phyloP scores from a whole-genome alignment of 78 protist genomes.

The Dictyostelium intermedium region DNA sequence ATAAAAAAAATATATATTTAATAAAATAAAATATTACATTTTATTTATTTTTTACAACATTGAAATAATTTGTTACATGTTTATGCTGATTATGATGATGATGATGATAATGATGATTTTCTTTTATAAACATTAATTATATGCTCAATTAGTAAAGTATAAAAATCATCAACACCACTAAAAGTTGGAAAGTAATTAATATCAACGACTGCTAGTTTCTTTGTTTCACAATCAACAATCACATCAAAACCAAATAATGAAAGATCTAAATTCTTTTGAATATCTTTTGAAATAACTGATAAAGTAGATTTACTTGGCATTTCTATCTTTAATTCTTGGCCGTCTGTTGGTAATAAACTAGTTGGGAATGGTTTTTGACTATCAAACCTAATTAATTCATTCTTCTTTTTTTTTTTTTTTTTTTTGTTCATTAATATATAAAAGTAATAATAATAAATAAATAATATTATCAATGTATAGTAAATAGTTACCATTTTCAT shows the following conservation, averaged over 20 bases:
- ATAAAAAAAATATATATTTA: not conserved
- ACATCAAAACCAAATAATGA: constrained; percentile 80
- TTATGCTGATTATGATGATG: too few species aligned
- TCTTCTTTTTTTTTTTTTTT: constrained; percentile 7
- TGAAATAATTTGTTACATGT: not conserved
- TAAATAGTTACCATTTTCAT: not conserved
- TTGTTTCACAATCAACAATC: constrained; percentile 11
- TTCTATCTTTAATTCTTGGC: constrained; percentile 1
- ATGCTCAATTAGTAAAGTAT: constrained; percentile 50
- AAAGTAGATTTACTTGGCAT: constrained; percentile 42
- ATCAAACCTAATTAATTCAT: constrained; percentile 56
- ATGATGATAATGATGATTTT: not conserved
- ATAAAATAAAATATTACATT: not conserved
- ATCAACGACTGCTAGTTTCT: constrained; percentile 59
- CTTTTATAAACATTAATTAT: constrained; percentile 11
- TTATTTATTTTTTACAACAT: not conserved
- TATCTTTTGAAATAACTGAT: constrained; percentile 9
- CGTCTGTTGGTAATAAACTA: constrained; percentile 10
- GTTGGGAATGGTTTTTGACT: constrained; percentile 81
- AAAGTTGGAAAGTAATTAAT: constrained; percentile 77
- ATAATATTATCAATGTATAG: not conserved
- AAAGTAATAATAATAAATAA: not conserved
- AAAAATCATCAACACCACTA: constrained; percentile 69
- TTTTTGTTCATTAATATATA: not conserved
- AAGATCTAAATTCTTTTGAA: constrained; percentile 34